A percentile compares a stretch with the other conserved stretches of the same genome.
Evolutionary conservation across 345 rosid species (phyloP).

Genomic region (Ricinus communis): DNA sequence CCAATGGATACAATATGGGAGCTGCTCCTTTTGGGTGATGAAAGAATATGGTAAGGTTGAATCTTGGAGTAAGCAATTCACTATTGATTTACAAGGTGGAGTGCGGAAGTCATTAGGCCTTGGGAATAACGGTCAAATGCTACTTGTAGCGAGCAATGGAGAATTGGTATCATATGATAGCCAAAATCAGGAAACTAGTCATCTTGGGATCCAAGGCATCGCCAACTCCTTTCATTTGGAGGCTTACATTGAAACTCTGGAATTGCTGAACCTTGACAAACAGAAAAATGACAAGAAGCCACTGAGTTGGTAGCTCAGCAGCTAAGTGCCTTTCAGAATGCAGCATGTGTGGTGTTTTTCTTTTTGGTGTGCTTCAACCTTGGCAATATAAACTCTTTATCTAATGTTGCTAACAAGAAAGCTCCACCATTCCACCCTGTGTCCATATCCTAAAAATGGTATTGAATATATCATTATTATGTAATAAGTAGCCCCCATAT

Average conservation of each 20-base stretch:
- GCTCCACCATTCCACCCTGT: too few relatives aligned
- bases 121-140: constrained; percentile 23
- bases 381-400: too few relatives aligned
- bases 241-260: constrained; percentile 30
- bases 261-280: constrained; percentile 9
- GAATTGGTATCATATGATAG: constrained; percentile 26
- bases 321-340: too few relatives aligned
- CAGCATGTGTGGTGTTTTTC: too few relatives aligned
- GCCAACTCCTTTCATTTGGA: constrained; percentile 22
- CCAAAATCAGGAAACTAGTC: not conserved
- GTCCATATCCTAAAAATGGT: too few relatives aligned
- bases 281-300: too few relatives aligned
- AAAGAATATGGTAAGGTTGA: constrained; percentile 14
- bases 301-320: too few relatives aligned
- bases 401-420: too few relatives aligned
- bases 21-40: constrained; percentile 40
- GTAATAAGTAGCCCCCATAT: too few relatives aligned
- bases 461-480: too few relatives aligned
- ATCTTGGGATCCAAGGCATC: constrained; percentile 25
- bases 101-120: constrained; percentile 24
- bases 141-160: constrained; percentile 20
- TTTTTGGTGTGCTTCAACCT: too few relatives aligned
- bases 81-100: constrained; percentile 20
- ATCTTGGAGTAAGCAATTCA: constrained; percentile 31
- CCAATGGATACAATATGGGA: constrained; percentile 19